Evolutionary conservation across 345 rosid species (phyloP), one percentile per base, ranked within the genome.

Genomic region (Pistacia integerrima): DNA sequence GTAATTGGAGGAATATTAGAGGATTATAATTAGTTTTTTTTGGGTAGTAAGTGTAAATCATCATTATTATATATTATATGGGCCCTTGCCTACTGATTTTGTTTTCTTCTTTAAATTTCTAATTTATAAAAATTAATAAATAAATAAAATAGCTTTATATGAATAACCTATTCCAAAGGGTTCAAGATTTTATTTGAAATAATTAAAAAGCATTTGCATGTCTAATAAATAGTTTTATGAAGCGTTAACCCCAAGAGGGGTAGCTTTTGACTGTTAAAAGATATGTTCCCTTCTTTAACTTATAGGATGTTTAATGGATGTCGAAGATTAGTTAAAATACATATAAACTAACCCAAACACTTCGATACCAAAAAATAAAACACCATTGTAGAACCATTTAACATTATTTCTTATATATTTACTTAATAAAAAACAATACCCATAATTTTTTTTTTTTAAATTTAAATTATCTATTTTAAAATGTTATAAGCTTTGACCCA

Each of bases 21-120:
- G 67, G 60, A 83, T 59, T 67, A 71, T 76, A 70, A 80, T 85
- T 67, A 67, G 49, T 1, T 66, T 57, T 1, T 62, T 62, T 73
- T 10, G 22, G 73, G 61, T 41, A 63, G 70, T 85, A 73, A 72
- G 78, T 72, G 51, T 54, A 33, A 28, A 77, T 68, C 28, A 60
- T 82, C 49, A 83, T 79, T 59, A 49, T 56, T 75, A 64, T 69
- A 64, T 25, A 36, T 54, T 54, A 30, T 13, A 59, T 64, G 63
- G 63, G 46, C 11, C 67, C 68, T 49, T 0, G 3, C 8, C 52
- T n/a, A 63, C 35, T 38, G 6, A 41, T 58, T 8, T 71, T 41
- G 65, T 70, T 70, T 56, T 56, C 7, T 74, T 70, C 57, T 74
- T 80, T 74, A 49, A 80, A 67, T 67, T 74, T 46, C 36, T 69